Conservation (phyloP, 2,329 filamentous ascomycete species). For the Aureobasidium lini region DNA sequence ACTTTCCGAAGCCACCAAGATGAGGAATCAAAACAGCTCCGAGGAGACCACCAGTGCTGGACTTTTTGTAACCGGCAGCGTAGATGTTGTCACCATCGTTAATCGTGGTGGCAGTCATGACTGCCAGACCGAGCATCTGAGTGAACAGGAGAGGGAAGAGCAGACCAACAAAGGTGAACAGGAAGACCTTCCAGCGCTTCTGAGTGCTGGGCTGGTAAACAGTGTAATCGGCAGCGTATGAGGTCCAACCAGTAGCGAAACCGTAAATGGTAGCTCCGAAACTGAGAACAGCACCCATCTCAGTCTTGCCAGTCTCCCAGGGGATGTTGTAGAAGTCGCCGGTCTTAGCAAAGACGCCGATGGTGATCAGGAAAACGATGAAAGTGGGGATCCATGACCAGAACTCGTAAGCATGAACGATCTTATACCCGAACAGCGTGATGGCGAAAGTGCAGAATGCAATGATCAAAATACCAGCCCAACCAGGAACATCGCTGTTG, state of each 20-base stretch:
- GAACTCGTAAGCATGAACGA: constrained; percentile 71
- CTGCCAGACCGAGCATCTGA: constrained; percentile 63
- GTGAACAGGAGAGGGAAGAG: constrained; percentile 66
- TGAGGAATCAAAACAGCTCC: constrained; percentile 56
- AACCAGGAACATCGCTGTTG: constrained; percentile 61
- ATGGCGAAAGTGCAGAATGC: constrained; percentile 59
- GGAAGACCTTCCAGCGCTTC: constrained; percentile 56
- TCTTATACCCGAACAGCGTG: constrained; percentile 66
- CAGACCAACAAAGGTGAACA: constrained; percentile 61
- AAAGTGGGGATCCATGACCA: constrained; percentile 67
- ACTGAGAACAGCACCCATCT: constrained; percentile 56
- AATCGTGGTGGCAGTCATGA: constrained; percentile 56
- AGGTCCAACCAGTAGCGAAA: constrained; percentile 66
- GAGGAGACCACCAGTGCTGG: constrained; percentile 60
- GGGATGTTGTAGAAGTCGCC: constrained; percentile 57
- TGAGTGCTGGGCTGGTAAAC: constrained; percentile 64
- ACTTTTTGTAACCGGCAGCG: constrained; percentile 44
- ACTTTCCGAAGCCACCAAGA: constrained; percentile 62
- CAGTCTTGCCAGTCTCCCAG: constrained; percentile 51
- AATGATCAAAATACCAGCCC: constrained; percentile 68
- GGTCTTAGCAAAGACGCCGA: constrained; percentile 60
- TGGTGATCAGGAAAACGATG: constrained; percentile 64
- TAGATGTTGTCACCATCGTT: constrained; percentile 51
- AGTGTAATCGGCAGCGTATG: constrained; percentile 70
- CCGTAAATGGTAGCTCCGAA: constrained; percentile 61